Conservation (phyloP, 768 basidiomycete genomes). For the Plicaturopsis crispa region DNA sequence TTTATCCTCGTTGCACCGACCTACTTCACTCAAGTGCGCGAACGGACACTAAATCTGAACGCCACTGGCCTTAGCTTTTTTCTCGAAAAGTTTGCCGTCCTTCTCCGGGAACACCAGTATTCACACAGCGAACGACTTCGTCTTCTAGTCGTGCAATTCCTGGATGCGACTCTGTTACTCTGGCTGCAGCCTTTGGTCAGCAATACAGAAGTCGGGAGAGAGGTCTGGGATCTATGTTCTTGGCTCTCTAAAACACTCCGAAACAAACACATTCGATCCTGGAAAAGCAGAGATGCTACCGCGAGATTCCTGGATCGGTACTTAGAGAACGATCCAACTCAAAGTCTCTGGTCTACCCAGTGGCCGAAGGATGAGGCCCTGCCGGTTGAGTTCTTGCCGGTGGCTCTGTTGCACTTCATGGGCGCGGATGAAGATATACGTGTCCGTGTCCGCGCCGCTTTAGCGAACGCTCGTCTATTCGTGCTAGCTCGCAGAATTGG, state of each 20-base stretch:
- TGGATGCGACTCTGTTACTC: slow-evolving; percentile 54
- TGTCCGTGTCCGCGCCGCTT: slow-evolving; percentile 72
- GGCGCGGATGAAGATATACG: slow-evolving; percentile 72
- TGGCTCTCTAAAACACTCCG: slow-evolving; percentile 45
- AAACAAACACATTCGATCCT: slow-evolving; percentile 40
- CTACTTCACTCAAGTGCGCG: slow-evolving; percentile 48
- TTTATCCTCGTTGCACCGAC: slow-evolving; percentile 53
- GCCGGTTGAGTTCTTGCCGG: slow-evolving; percentile 26
- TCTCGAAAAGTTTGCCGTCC: slow-evolving; percentile 42
- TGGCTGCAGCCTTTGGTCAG: slow-evolving; percentile 33
- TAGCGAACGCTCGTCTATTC: slow-evolving; percentile 52
- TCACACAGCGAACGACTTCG: slow-evolving; percentile 46
- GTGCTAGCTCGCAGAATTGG: slow-evolving; percentile 32
- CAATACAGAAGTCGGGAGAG: slow-evolving; percentile 28
- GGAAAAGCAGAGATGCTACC: slow-evolving; percentile 61
- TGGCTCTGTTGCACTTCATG: slow-evolving; percentile 42
- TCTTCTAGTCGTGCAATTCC: slow-evolving; percentile 46
- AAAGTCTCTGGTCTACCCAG: slow-evolving; percentile 37
- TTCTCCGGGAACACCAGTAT: slow-evolving; percentile 49
- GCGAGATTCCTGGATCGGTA: slow-evolving; percentile 62
- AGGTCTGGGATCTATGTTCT: slow-evolving; percentile 39
- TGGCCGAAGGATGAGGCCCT: slow-evolving; percentile 18
- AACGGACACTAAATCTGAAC: slow-evolving; percentile 46
- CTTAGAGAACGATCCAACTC: slow-evolving; percentile 47
- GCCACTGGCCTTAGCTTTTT: slow-evolving; percentile 42